phyloP scores from a whole-genome alignment of 495 filamentous ascomycete genomes.

The Monascus purpureus region DNA sequence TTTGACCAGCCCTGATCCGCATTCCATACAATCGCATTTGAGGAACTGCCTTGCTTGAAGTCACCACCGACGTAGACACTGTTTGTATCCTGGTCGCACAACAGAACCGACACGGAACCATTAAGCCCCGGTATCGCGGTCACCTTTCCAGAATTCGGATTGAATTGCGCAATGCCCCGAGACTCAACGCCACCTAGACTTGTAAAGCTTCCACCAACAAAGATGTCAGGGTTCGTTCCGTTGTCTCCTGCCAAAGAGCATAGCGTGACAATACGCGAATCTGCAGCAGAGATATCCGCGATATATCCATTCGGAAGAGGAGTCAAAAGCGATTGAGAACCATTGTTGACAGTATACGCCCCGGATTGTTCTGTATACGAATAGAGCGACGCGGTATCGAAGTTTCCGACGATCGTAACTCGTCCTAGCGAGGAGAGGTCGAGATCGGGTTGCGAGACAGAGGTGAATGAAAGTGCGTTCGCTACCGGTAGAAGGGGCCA shows the following conservation, averaged over 20 bases:
- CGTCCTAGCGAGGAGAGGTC: slow-evolving; percentile 70
- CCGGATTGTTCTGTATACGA: slow-evolving; percentile 69
- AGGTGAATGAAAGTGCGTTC: slow-evolving; percentile 52
- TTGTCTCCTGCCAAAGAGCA: slow-evolving; percentile 61
- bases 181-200: slow-evolving; percentile 65
- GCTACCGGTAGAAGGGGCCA: slow-evolving; percentile 26
- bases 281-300: slow-evolving; percentile 53
- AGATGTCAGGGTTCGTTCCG: slow-evolving; percentile 55
- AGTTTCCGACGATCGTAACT: slow-evolving; percentile 81
- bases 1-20: slow-evolving; percentile 58
- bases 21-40: slow-evolving; percentile 81
- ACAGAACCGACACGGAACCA: slow-evolving; percentile 64
- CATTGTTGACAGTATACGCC: slow-evolving; percentile 50
- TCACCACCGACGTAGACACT: slow-evolving; percentile 85
- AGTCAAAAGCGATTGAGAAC: slow-evolving; percentile 66
- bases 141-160: slow-evolving; percentile 51
- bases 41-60: slow-evolving; percentile 64
- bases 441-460: slow-evolving; percentile 62
- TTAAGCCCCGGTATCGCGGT: slow-evolving; percentile 63
- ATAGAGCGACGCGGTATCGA: slow-evolving; percentile 82
- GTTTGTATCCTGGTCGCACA: slow-evolving; percentile 71
- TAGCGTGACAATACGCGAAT: slow-evolving; percentile 75
- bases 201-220: slow-evolving; percentile 94
- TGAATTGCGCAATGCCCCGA: slow-evolving; percentile 65
- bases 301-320: slow-evolving; percentile 80